These are phyloP conservation scores for Polygonum maritimum DNA, from an alignment of 148 eudicot species.

Conservation along the genomic window DNA sequence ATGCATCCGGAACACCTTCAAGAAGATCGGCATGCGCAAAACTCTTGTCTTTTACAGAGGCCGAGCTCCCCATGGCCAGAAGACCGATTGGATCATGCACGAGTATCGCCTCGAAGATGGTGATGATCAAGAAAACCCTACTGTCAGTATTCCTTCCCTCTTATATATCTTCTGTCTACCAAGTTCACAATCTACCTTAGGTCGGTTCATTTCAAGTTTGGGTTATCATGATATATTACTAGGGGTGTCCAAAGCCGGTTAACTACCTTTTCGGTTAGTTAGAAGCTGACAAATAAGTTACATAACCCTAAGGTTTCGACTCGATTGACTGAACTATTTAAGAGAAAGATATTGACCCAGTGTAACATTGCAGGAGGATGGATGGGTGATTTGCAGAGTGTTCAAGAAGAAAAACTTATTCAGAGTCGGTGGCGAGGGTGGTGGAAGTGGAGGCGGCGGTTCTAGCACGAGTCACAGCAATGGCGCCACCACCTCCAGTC, in stretches of 20 bases:
- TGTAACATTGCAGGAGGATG: conserved; percentile 54
- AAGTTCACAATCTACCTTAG: no score
- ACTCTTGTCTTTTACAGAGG: conserved; percentile 90
- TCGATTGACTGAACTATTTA: no score
- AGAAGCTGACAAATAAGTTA: no score
- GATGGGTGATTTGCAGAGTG: conserved; percentile 93
- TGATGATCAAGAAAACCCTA: conserved; percentile 33
- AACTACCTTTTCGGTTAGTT: no score
- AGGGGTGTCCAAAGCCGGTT: no score
- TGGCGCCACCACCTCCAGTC: conserved; percentile 23
- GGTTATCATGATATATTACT: not conserved
- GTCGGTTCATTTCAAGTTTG: not conserved
- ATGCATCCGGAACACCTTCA: conserved; percentile 64
- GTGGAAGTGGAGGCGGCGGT: conserved; percentile 20
- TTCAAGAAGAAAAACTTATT: conserved; percentile 89
- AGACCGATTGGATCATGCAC: conserved; percentile 97
- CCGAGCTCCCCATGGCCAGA: conserved; percentile 93
- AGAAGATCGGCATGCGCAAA: conserved; percentile 95
- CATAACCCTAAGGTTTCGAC: no score
- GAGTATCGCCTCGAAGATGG: conserved; percentile 82
- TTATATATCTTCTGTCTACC: not conserved
- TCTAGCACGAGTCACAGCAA: conserved; percentile 15
- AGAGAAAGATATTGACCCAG: no score
- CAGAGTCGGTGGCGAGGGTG: conserved; percentile 50
- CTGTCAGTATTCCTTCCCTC: conserved; percentile 17